These are phyloP conservation scores for Pulicaria dysenterica DNA, from an alignment of 129 eudicot species.

Conservation along the genomic window DNA sequence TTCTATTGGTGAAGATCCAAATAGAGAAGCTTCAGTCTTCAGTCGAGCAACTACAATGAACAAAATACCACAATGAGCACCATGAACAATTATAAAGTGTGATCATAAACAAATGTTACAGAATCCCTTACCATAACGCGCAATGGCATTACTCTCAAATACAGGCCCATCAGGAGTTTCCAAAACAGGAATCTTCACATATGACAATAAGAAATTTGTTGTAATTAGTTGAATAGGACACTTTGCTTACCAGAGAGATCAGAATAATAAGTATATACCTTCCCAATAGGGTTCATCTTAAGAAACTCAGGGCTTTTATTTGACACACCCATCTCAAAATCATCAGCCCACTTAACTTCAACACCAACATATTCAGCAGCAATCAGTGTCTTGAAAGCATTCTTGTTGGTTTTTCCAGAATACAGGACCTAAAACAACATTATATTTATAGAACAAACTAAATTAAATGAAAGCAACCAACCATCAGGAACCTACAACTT, in stretches of 20 bases:
- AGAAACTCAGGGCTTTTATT: slow-evolving; percentile 76
- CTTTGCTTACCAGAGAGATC: neutral
- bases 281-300: slow-evolving; percentile 84
- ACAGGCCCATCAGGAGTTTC: slow-evolving; percentile 86
- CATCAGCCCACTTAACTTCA: slow-evolving; percentile 49
- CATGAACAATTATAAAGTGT: neutral
- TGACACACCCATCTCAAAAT: slow-evolving; percentile 77
- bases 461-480: neutral
- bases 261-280: slow-evolving; percentile 35
- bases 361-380: slow-evolving; percentile 73
- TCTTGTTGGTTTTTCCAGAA: slow-evolving; percentile 48
- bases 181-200: slow-evolving; percentile 72
- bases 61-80: slow-evolving; percentile 17
- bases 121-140: slow-evolving; percentile 60
- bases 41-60: slow-evolving; percentile 51
- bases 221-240: neutral
- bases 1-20: slow-evolving; percentile 66
- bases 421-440: slow-evolving; percentile 51
- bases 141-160: slow-evolving; percentile 90
- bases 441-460: neutral
- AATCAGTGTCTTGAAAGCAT: slow-evolving; percentile 66
- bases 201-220: neutral
- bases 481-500: no score
- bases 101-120: neutral
- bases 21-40: slow-evolving; percentile 54